Evolutionary conservation across 2,329 filamentous ascomycete species (phyloP).

Genomic region (Cadophora gregata): DNA sequence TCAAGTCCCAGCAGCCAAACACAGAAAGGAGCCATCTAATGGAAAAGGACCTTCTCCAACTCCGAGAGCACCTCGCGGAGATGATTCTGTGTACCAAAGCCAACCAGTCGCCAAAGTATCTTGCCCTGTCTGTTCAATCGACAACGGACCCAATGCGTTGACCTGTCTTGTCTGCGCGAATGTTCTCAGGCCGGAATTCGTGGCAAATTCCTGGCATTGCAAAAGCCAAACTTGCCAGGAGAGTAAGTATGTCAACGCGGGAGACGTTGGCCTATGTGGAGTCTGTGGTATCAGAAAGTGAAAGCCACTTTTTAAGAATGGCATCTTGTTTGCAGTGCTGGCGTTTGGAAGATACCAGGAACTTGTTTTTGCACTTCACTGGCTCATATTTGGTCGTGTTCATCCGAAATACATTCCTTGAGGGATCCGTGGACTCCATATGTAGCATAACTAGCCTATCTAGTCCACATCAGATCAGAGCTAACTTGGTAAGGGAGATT

Average conservation of each 20-base stretch:
- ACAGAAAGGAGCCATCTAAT: background rate
- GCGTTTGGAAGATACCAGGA: background rate
- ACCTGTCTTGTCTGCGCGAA: slow-evolving; percentile 75
- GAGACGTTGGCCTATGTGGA: slow-evolving; percentile 73
- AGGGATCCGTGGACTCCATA: background rate
- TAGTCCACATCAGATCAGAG: background rate
- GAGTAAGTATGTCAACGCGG: slow-evolving; percentile 69
- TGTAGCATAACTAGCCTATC: background rate
- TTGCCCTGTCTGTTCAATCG: slow-evolving; percentile 68
- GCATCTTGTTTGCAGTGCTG: background rate
- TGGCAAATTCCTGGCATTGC: slow-evolving; percentile 70
- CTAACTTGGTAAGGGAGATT: background rate
- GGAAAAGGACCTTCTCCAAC: background rate
- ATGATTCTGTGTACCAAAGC: slow-evolving; percentile 2
- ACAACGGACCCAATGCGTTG: slow-evolving; percentile 58
- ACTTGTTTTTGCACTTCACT: background rate
- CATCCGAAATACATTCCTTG: background rate
- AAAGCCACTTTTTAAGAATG: background rate
- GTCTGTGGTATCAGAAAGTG: slow-evolving; percentile 59
- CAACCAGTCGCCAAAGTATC: slow-evolving; percentile 48
- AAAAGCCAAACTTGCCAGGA: slow-evolving; percentile 58
- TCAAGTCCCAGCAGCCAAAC: background rate
- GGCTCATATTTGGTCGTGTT: background rate
- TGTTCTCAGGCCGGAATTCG: slow-evolving; percentile 62
- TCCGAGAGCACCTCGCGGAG: background rate